These are phyloP conservation scores for Mediolabrus comicus DNA, from an alignment of 108 stramenopile genomes.

Conservation along the genomic window DNA sequence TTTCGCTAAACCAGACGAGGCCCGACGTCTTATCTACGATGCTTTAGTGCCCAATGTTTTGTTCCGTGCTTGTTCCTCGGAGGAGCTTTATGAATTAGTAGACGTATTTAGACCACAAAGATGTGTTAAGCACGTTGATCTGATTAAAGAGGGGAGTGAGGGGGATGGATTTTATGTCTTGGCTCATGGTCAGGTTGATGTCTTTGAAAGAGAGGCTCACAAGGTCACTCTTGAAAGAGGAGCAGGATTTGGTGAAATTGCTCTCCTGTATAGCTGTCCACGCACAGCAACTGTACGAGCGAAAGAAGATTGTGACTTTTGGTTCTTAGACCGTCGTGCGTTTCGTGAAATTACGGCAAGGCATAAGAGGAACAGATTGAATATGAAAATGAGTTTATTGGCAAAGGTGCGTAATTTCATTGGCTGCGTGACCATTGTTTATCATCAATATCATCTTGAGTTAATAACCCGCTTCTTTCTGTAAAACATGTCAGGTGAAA, in stretches of 20 bases:
- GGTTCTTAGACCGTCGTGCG: conserved; percentile 63
- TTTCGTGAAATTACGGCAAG: conserved; percentile 54
- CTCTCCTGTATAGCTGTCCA: conserved; percentile 79
- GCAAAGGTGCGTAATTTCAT: conserved; percentile 16
- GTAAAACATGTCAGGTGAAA: conserved; percentile 29
- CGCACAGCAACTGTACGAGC: conserved; percentile 66
- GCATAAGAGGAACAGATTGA: conserved; percentile 49
- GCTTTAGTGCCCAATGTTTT: conserved; percentile 66
- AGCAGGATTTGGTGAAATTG: conserved; percentile 83
- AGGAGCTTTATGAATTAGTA: conserved; percentile 51
- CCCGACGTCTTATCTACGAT: conserved; percentile 54
- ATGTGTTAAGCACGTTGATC: conserved; percentile 11
- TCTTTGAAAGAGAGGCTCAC: conserved; percentile 39
- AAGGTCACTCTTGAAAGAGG: conserved; percentile 38
- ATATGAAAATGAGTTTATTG: conserved; percentile 54
- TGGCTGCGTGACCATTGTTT: no score
- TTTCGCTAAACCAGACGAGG: conserved; percentile 56
- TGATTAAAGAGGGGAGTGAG: conserved; percentile 65
- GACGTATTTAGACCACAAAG: conserved; percentile 46
- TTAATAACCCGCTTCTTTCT: background rate
- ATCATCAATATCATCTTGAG: no score
- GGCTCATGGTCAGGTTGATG: conserved; percentile 50
- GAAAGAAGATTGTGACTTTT: conserved; percentile 44
- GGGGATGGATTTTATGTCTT: conserved; percentile 74
- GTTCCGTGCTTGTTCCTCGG: conserved; percentile 52